These are phyloP conservation scores for Chaetomiaceae sp. DNA, from an alignment of 2,329 filamentous ascomycete genomes.

Conservation along the genomic window DNA sequence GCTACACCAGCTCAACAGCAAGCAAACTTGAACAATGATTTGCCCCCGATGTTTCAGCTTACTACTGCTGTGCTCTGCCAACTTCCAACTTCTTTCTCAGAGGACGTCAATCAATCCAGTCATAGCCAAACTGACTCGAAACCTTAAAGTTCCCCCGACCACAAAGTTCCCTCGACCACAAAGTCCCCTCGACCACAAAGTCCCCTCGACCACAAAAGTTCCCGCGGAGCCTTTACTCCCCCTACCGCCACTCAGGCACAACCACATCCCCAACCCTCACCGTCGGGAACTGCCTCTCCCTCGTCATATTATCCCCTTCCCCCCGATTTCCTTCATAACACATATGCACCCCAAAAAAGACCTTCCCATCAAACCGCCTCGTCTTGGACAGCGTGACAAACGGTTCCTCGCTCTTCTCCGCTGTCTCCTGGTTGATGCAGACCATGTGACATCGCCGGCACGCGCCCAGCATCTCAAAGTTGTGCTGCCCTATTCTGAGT, in stretches of 20 bases:
- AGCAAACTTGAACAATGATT: too few relatives aligned
- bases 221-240: not conserved
- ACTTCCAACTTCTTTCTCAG: too few relatives aligned
- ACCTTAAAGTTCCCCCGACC: too few relatives aligned
- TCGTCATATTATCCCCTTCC: slow-evolving; percentile 20
- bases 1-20: not conserved
- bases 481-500: slow-evolving; percentile 60
- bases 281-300: slow-evolving; percentile 37
- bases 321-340: slow-evolving; percentile 34
- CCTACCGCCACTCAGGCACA: slow-evolving; percentile 13
- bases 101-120: too few relatives aligned
- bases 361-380: slow-evolving; percentile 74
- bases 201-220: too few relatives aligned
- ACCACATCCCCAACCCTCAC: slow-evolving; percentile 47
- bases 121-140: too few relatives aligned
- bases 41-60: too few relatives aligned
- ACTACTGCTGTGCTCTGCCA: too few relatives aligned
- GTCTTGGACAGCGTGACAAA: slow-evolving; percentile 87
- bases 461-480: slow-evolving; percentile 70
- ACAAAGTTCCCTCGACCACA: too few relatives aligned
- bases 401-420: slow-evolving; percentile 73
- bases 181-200: too few relatives aligned
- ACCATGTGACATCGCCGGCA: slow-evolving; percentile 96
- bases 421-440: slow-evolving; percentile 83
- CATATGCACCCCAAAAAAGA: slow-evolving; percentile 86